Percentiles rank a stretch among this genome's conserved stretches.
Evolutionary conservation across 495 filamentous ascomycete genomes (phyloP).

Genomic region (Ascobolus immersus): DNA sequence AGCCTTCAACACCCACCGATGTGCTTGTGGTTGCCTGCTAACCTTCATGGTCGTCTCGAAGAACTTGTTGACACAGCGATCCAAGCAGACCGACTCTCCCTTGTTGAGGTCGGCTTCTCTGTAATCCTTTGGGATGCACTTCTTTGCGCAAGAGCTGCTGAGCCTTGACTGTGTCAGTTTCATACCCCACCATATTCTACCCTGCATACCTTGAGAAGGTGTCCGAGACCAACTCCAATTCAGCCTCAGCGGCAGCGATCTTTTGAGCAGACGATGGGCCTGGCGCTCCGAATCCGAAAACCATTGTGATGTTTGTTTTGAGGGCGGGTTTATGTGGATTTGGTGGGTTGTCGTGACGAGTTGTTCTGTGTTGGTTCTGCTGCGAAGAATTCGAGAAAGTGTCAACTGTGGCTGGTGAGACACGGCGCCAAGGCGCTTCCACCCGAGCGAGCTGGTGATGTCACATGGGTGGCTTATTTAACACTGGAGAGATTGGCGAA

Average conservation of each 20-base stretch:
- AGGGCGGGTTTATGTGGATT: conserved; percentile 6
- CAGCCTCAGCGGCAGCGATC: conserved; percentile 77
- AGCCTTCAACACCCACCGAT: background rate
- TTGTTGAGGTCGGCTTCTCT: conserved; percentile 91
- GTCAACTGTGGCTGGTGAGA: too few species aligned
- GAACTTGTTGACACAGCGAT: conserved; percentile 90
- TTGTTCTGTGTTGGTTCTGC: too few species aligned
- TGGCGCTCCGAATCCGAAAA: conserved; percentile 50
- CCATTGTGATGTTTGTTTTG: conserved; percentile 32
- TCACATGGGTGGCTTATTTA: too few species aligned
- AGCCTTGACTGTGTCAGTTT: conserved; percentile 28
- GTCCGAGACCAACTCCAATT: conserved; percentile 81
- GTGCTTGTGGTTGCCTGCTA: conserved; percentile 15
- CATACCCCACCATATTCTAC: background rate
- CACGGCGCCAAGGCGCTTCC: too few species aligned
- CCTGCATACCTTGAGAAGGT: conserved; percentile 74
- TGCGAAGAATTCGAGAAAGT: too few species aligned
- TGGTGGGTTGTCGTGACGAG: too few species aligned
- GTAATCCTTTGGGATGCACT: conserved; percentile 78
- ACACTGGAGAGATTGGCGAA: background rate
- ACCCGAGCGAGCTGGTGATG: too few species aligned
- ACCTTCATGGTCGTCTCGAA: conserved; percentile 96
- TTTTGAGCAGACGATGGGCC: conserved; percentile 87
- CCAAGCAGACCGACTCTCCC: conserved; percentile 90
- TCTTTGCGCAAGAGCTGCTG: conserved; percentile 63